Percentiles rank a stretch among this genome's conserved stretches.
phyloP scores from a whole-genome alignment of 371 early-diverging fungal species.

The Phascolomyces articulosus region DNA sequence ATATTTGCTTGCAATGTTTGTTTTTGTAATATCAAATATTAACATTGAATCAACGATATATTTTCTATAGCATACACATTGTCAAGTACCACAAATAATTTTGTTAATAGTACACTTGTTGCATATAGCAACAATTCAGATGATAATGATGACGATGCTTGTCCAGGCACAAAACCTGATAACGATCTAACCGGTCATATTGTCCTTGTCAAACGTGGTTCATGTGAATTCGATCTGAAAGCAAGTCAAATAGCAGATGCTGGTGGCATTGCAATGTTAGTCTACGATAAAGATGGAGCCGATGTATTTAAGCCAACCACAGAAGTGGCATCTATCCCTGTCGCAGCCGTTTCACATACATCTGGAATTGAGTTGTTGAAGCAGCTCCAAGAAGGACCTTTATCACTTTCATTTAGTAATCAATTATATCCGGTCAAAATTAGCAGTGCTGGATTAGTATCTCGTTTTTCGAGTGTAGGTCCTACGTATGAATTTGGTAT shows the following conservation, averaged over 20 bases:
- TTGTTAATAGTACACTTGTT: slow-evolving; percentile 36
- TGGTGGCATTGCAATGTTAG: slow-evolving; percentile 59
- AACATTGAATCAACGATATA: neutral
- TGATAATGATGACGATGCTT: slow-evolving; percentile 21
- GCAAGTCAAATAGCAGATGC: slow-evolving; percentile 32
- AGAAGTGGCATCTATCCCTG: slow-evolving; percentile 27
- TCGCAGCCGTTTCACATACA: slow-evolving; percentile 31
- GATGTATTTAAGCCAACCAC: slow-evolving; percentile 18
- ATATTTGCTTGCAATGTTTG: no score
- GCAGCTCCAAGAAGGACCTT: neutral
- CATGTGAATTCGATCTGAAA: slow-evolving; percentile 64
- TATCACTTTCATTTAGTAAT: slow-evolving; percentile 5
- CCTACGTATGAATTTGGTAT: slow-evolving; percentile 31
- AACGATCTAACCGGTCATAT: slow-evolving; percentile 38
- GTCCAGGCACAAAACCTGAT: slow-evolving; percentile 22
- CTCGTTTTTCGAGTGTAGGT: slow-evolving; percentile 45
- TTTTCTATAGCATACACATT: slow-evolving; percentile 27
- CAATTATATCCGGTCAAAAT: slow-evolving; percentile 12
- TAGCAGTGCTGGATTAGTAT: slow-evolving; percentile 33
- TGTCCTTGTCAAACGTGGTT: slow-evolving; percentile 60
- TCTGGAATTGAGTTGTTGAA: slow-evolving; percentile 22
- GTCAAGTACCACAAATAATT: slow-evolving; percentile 19
- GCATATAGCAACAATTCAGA: slow-evolving; percentile 18
- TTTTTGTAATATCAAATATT: neutral
- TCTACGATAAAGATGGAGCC: slow-evolving; percentile 38